Evolutionary conservation across 768 basidiomycete genomes (phyloP).

Genomic region (Trametes punicea): DNA sequence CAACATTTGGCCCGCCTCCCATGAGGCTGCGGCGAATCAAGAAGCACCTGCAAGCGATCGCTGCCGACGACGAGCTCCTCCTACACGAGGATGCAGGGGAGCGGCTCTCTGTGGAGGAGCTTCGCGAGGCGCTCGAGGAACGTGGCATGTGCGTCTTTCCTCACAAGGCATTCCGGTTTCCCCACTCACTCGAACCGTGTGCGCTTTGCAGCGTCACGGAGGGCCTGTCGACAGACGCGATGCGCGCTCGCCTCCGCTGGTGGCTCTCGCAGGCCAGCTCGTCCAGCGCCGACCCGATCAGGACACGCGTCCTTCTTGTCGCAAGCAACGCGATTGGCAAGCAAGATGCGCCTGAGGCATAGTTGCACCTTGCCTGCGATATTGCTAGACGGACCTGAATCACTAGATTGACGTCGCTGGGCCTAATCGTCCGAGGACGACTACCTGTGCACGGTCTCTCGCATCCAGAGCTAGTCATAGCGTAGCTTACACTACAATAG

Average conservation of each 20-base stretch:
- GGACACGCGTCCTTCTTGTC: constrained; percentile 52
- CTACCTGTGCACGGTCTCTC: not conserved
- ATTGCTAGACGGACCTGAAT: not conserved
- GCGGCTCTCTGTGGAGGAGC: constrained; percentile 48
- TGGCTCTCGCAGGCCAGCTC: constrained; percentile 47
- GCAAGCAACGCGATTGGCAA: constrained; percentile 33
- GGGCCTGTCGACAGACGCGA: constrained; percentile 38
- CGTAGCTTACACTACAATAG: constrained; percentile 6
- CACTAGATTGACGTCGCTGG: not conserved
- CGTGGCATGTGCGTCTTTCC: constrained; percentile 67
- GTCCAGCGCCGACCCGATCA: constrained; percentile 36
- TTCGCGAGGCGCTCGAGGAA: constrained; percentile 66
- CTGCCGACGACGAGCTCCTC: constrained; percentile 64
- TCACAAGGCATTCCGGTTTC: not conserved
- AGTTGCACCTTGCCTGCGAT: too few species aligned
- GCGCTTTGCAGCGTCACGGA: constrained; percentile 34
- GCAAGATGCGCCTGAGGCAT: not conserved
- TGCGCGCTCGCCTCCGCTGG: constrained; percentile 53
- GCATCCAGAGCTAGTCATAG: not conserved
- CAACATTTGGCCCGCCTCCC: constrained; percentile 37
- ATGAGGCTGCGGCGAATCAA: constrained; percentile 36
- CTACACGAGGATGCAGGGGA: constrained; percentile 43
- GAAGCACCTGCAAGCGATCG: constrained; percentile 39
- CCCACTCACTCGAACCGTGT: not conserved
- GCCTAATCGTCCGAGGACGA: not conserved